Conservation (phyloP, 169 alveolate species). For the Plasmodium inui region DNA sequence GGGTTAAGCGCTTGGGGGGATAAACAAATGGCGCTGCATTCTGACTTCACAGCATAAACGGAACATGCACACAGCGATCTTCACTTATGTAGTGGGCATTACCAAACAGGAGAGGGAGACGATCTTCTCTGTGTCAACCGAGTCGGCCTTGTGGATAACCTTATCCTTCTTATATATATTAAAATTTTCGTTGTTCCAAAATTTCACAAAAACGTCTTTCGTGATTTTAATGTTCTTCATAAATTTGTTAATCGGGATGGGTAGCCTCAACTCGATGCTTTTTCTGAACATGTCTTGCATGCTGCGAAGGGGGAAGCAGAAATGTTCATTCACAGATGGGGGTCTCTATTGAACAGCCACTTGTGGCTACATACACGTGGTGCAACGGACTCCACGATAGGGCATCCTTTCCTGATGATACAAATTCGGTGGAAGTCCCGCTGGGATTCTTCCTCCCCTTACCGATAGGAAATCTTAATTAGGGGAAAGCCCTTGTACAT, state of each 20-base stretch:
- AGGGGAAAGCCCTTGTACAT: conserved; percentile 67
- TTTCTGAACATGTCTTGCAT: conserved; percentile 72
- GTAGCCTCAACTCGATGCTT: conserved; percentile 46
- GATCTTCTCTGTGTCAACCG: conserved; percentile 15
- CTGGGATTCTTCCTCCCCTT: neutral
- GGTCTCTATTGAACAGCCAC: neutral
- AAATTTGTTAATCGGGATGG: conserved; percentile 53
- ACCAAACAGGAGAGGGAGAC: conserved; percentile 26
- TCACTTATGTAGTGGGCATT: neutral
- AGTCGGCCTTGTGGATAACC: conserved; percentile 22
- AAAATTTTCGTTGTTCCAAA: conserved; percentile 68
- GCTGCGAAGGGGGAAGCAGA: neutral
- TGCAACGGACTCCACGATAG: neutral
- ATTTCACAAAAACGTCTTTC: conserved; percentile 39
- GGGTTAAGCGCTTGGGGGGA: neutral
- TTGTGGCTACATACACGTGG: neutral
- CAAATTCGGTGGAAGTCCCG: neutral
- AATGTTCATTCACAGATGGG: neutral
- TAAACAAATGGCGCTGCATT: neutral
- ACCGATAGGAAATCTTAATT: conserved; percentile 60
- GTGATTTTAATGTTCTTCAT: conserved; percentile 51
- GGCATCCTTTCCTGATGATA: neutral
- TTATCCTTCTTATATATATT: conserved; percentile 47
- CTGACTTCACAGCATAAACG: neutral
- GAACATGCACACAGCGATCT: neutral